These are phyloP conservation scores for Chalciporus sp. DNA, from an alignment of 1,284 basidiomycete species.

Conservation along the genomic window DNA sequence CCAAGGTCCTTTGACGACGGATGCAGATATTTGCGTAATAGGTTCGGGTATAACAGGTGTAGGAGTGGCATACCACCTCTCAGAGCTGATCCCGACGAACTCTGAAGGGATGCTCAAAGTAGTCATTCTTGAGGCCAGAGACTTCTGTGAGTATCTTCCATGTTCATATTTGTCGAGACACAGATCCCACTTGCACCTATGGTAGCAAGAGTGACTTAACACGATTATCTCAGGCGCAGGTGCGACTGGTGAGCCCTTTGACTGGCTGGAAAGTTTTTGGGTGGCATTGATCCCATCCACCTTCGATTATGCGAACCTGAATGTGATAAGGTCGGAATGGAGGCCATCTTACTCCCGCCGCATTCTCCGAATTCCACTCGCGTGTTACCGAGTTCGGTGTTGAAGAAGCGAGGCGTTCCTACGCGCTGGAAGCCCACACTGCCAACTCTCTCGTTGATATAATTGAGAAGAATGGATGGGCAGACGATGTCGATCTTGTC, in stretches of 20 bases:
- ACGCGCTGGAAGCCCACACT: constrained; percentile 62
- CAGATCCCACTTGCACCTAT: background rate
- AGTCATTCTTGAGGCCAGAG: constrained; percentile 72
- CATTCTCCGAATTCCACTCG: constrained; percentile 48
- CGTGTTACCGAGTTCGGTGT: constrained; percentile 45
- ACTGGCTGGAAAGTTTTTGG: background rate
- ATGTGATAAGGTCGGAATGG: constrained; percentile 65
- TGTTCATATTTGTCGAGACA: background rate
- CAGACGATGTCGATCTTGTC: constrained; percentile 62
- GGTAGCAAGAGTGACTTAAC: background rate
- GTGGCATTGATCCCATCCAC: background rate
- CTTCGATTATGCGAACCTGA: background rate
- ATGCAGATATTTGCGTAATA: constrained; percentile 75
- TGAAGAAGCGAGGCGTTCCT: constrained; percentile 56
- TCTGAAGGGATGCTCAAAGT: constrained; percentile 40
- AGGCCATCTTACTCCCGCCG: constrained; percentile 67
- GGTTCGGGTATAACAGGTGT: constrained; percentile 80
- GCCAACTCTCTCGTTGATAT: constrained; percentile 50
- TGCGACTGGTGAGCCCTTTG: constrained; percentile 61
- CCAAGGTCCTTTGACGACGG: constrained; percentile 50
- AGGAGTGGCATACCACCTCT: constrained; percentile 69
- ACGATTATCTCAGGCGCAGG: constrained; percentile 58
- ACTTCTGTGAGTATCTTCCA: constrained; percentile 63
- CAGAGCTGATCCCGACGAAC: constrained; percentile 37
- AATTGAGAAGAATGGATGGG: constrained; percentile 46